phyloP scores from a whole-genome alignment of 768 basidiomycete species.

The Xanthoconium purpureum region DNA sequence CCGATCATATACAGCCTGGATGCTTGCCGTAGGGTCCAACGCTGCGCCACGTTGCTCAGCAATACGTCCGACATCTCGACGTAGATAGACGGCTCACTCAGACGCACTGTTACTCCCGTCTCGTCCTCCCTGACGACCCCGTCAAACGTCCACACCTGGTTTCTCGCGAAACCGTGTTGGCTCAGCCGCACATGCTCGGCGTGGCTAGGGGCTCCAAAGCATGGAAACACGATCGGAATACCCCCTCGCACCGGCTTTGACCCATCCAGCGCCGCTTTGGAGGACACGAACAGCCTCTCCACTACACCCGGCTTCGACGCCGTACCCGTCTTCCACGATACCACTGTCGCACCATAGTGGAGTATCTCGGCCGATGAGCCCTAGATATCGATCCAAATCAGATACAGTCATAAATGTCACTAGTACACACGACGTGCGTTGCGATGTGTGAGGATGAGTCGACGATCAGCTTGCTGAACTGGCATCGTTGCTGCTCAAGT shows the following conservation, averaged over 20 bases:
- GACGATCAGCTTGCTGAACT: constrained; percentile 42
- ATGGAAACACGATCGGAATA: constrained; percentile 71
- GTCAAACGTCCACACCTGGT: constrained; percentile 67
- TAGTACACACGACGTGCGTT: constrained; percentile 39
- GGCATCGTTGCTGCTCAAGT: constrained; percentile 44
- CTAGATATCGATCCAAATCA: constrained; percentile 33
- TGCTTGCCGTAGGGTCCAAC: constrained; percentile 59
- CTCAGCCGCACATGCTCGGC: constrained; percentile 64
- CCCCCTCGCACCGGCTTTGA: constrained; percentile 69
- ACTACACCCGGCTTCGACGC: constrained; percentile 33
- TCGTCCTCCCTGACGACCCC: constrained; percentile 63
- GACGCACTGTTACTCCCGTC: constrained; percentile 67
- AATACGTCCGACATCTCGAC: not conserved
- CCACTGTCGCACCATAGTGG: constrained; percentile 81
- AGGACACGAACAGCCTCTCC: constrained; percentile 81
- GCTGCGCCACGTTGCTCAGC: constrained; percentile 36
- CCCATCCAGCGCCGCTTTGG: constrained; percentile 76
- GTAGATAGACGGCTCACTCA: constrained; percentile 51
- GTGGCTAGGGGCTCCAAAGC: constrained; percentile 83
- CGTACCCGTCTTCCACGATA: constrained; percentile 74
- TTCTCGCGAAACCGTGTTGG: constrained; percentile 94
- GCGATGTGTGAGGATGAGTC: constrained; percentile 57
- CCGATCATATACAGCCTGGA: constrained; percentile 55
- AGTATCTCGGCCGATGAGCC: constrained; percentile 65
- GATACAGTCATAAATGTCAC: not conserved